Percentiles rank a stretch among this genome's conserved stretches.
phyloP scores from a whole-genome alignment of 2,329 filamentous ascomycete genomes.

The Aspergillus calidoustus region DNA sequence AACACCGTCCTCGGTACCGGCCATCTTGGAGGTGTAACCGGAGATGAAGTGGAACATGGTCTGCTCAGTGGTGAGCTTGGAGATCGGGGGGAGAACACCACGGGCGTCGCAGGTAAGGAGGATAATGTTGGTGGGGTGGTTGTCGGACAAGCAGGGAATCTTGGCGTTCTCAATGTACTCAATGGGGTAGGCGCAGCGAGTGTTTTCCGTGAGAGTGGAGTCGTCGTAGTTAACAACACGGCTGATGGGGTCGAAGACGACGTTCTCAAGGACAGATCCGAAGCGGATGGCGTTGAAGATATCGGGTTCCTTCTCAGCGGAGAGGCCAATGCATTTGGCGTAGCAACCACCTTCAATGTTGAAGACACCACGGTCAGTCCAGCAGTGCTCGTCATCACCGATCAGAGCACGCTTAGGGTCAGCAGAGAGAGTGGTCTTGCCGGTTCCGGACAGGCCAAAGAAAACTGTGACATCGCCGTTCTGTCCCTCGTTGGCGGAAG shows the following conservation, averaged over 20 bases:
- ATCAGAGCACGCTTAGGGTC: constrained; percentile 96
- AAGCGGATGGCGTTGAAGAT: constrained; percentile 96
- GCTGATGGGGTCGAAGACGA: constrained; percentile 91
- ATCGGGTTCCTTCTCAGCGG: constrained; percentile 98
- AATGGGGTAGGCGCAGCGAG: constrained; percentile 96
- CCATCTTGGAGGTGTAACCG: constrained; percentile 99
- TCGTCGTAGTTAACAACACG: constrained; percentile 96
- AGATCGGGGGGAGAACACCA: constrained; percentile 96
- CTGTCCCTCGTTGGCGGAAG: constrained; percentile 95
- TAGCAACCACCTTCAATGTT: constrained; percentile 99
- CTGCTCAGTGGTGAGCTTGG: constrained; percentile 90
- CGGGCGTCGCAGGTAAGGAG: constrained; percentile 97
- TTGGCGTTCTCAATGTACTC: constrained; percentile 99
- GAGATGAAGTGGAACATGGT: constrained; percentile 99
- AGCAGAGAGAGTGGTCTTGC: constrained; percentile 97
- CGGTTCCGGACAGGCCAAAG: constrained; percentile 97
- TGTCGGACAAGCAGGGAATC: constrained; percentile 87
- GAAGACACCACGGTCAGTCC: constrained; percentile 95
- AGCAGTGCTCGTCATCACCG: constrained; percentile 99
- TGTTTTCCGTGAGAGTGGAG: constrained; percentile 94
- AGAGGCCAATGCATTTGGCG: constrained; percentile 97
- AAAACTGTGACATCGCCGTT: constrained; percentile 96
- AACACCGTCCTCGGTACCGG: constrained; percentile 94
- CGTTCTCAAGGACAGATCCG: constrained; percentile 97
- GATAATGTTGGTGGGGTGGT: constrained; percentile 96